Conservation (phyloP, 2,329 filamentous ascomycete genomes). For the Fusarium napiforme region DNA sequence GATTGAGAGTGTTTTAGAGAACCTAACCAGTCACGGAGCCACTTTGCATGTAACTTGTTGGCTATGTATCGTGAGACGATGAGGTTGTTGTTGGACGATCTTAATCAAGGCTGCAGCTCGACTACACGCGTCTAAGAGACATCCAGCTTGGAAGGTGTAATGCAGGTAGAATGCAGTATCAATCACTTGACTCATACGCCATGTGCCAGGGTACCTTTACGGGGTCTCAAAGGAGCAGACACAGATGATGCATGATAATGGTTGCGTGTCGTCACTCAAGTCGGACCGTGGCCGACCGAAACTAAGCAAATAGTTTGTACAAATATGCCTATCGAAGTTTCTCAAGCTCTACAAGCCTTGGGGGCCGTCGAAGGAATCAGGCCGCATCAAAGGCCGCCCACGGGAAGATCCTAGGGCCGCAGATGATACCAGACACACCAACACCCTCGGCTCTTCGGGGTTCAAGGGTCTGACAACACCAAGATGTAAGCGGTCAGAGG, state of each 20-base stretch:
- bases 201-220: slow-evolving; percentile 43
- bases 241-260: slow-evolving; percentile 31
- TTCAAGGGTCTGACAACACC: slow-evolving; percentile 11
- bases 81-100: slow-evolving; percentile 26
- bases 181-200: slow-evolving; percentile 48
- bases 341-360: slow-evolving; percentile 6
- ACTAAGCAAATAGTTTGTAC: slow-evolving; percentile 5
- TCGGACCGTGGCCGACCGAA: slow-evolving; percentile 23
- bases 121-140: slow-evolving; percentile 17
- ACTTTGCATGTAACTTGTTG: slow-evolving; percentile 43
- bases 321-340: slow-evolving; percentile 13
- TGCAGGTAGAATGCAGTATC: slow-evolving; percentile 26
- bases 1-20: slow-evolving; percentile 15
- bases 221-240: slow-evolving; percentile 26
- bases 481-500: slow-evolving; percentile 22
- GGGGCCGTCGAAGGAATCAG: slow-evolving; percentile 21
- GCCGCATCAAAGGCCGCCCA: slow-evolving; percentile 38
- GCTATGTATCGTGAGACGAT: slow-evolving; percentile 17
- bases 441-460: slow-evolving; percentile 13
- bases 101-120: slow-evolving; percentile 33
- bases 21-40: slow-evolving; percentile 13
- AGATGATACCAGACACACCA: slow-evolving; percentile 24
- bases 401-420: slow-evolving; percentile 41
- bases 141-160: slow-evolving; percentile 35
- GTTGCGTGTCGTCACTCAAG: slow-evolving; percentile 22